A percentile compares a stretch with the other conserved stretches of the same genome.
These are phyloP conservation scores for Cryphonectria naterciae DNA, from an alignment of 2,329 filamentous ascomycete genomes.

Conservation along the genomic window DNA sequence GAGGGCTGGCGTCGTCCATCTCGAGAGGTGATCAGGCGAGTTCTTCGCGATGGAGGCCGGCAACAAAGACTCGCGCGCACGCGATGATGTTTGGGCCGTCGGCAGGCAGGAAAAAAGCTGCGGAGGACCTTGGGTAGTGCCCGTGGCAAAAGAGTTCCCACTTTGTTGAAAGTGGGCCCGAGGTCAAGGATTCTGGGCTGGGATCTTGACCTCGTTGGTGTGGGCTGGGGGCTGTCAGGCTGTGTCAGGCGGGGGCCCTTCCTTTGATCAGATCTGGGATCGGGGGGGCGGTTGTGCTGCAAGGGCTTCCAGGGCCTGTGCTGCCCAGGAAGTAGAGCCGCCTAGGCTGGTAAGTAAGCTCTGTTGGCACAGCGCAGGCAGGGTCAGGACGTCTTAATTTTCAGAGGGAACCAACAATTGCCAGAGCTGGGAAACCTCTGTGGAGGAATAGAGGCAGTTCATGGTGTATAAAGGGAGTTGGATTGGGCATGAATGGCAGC, in stretches of 20 bases:
- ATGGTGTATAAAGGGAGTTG: background rate
- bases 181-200: background rate
- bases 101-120: slow-evolving; percentile 19
- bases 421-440: background rate
- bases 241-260: background rate
- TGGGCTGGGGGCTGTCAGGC: background rate
- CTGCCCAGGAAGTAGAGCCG: background rate
- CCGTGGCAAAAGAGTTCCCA: slow-evolving; percentile 20
- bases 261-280: background rate
- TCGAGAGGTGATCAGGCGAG: background rate
- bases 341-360: background rate
- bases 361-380: background rate
- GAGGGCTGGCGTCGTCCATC: slow-evolving; percentile 14
- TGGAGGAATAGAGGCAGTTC: background rate
- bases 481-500: background rate
- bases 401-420: background rate
- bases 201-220: background rate
- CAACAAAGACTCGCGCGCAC: background rate
- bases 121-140: slow-evolving; percentile 12
- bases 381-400: background rate
- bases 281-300: background rate
- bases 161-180: slow-evolving; percentile 1
- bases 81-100: slow-evolving; percentile 7
- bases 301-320: background rate
- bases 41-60: slow-evolving; percentile 10